Evolutionary conservation across 2,329 filamentous ascomycete genomes (phyloP), one percentile per base, ranked within the genome.

Genomic region (Microdochium nivale): DNA sequence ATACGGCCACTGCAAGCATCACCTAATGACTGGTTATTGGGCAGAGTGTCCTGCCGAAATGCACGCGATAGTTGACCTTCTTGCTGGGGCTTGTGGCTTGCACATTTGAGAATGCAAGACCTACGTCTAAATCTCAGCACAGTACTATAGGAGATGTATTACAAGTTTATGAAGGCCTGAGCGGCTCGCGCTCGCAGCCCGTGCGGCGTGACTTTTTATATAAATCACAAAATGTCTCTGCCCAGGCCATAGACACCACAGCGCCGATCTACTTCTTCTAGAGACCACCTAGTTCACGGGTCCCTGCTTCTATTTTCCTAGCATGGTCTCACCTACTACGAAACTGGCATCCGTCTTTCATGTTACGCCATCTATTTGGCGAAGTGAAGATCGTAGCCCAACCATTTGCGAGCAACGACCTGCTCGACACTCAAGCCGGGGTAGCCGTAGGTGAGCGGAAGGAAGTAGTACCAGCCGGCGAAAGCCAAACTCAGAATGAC

Each of bases 311-410:
- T 30, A 30, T 30, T 30, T 30, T 30, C 5, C 27, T 11, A 30
- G 5, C 5, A 30, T 11, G 11, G 27, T 5, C 11, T 40, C 4
- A 16, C 35, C 35, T 8, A 40, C 13, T 8, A 19, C 4, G 4
- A 4, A 7, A 16, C 14, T 23, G 21, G 5, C 7, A 8, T 2
- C 16, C 9, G 19, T 24, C 2, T 21, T 11, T 24, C n/a, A 19
- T 21, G 7, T 11, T 44, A 7, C 10, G 21, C 40, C 40, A 23
- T 44, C 21, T 44, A 99, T 81, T 99, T 99, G 54, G 94, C 94
- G 75, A 99, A 99, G 74, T 99, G 94, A 66, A 99, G 78, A 68
- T 99, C 94, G 67, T 97, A 99, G 57, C 88, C 88, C 58, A 99
- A 78, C 92, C 92, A 97, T 77, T 96, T 96, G 69, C 94, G 84